Evolutionary conservation across 768 basidiomycete genomes (phyloP).

Genomic region (Leucosporidium creatinivorum): DNA sequence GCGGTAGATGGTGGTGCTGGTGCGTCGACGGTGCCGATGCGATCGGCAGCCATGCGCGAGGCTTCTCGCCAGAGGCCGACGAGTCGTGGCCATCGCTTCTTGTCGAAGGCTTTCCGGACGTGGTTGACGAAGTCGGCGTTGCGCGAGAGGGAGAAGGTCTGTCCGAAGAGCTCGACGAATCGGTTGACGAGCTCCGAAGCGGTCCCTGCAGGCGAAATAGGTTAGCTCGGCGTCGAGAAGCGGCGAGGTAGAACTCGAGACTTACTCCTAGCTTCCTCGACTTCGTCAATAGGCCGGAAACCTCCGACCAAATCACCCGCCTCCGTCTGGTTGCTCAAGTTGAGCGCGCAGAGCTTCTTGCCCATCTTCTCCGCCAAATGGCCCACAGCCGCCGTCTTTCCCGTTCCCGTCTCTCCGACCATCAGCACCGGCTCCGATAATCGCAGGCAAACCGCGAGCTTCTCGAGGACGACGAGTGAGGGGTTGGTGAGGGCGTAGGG

Average conservation of each 20-base stretch:
- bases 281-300: slow-evolving; percentile 89
- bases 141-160: slow-evolving; percentile 80
- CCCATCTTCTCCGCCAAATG: slow-evolving; percentile 73
- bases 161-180: slow-evolving; percentile 73
- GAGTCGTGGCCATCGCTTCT: slow-evolving; percentile 76
- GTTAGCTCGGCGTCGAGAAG: background rate
- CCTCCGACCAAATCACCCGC: slow-evolving; percentile 89
- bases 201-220: slow-evolving; percentile 10
- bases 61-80: slow-evolving; percentile 62
- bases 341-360: slow-evolving; percentile 74
- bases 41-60: slow-evolving; percentile 57
- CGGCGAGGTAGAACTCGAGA: background rate
- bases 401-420: slow-evolving; percentile 98
- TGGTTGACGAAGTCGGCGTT: slow-evolving; percentile 79
- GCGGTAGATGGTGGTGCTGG: background rate
- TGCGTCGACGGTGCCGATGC: slow-evolving; percentile 43
- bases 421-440: slow-evolving; percentile 76
- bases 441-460: slow-evolving; percentile 65
- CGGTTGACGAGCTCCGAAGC: slow-evolving; percentile 39
- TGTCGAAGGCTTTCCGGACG: slow-evolving; percentile 69
- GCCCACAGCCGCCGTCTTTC: slow-evolving; percentile 88
- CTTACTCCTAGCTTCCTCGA: slow-evolving; percentile 32
- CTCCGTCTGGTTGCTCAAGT: slow-evolving; percentile 93
- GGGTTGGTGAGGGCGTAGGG: slow-evolving; percentile 87
- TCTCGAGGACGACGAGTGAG: slow-evolving; percentile 67